These are phyloP conservation scores for Aristolochia californica DNA, from an alignment of 164 flowering plant genomes.

Conservation along the genomic window DNA sequence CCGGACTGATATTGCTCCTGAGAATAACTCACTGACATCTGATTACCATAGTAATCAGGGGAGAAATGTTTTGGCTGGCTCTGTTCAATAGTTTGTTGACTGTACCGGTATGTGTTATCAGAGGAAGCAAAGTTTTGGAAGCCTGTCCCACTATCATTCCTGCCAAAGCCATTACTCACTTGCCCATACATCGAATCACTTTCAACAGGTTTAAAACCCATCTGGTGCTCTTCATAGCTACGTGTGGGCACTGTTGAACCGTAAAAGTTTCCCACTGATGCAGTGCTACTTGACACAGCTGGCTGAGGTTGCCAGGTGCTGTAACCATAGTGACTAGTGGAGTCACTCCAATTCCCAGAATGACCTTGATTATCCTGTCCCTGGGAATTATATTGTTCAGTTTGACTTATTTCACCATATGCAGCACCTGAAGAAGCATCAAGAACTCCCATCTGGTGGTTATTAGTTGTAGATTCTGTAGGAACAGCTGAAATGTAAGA, in stretches of 20 bases:
- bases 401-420: slow-evolving; percentile 12
- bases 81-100: slow-evolving; percentile 25
- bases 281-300: slow-evolving; percentile 12
- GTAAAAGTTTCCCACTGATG: slow-evolving; percentile 19
- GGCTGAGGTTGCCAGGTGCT: slow-evolving; percentile 33
- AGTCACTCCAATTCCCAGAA: slow-evolving; percentile 27
- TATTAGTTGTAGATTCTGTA: slow-evolving; percentile 19
- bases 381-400: neutral
- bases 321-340: slow-evolving; percentile 22
- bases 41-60: slow-evolving; percentile 31
- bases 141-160: slow-evolving; percentile 17
- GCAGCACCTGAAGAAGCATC: slow-evolving; percentile 14
- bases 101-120: slow-evolving; percentile 25
- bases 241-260: slow-evolving; percentile 16
- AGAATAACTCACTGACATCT: slow-evolving; percentile 23
- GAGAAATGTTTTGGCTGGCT: slow-evolving; percentile 29
- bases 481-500: slow-evolving; percentile 31
- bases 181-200: slow-evolving; percentile 24
- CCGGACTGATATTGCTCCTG: slow-evolving; percentile 34
- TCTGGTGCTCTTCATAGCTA: slow-evolving; percentile 24
- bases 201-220: slow-evolving; percentile 21
- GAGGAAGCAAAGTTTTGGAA: slow-evolving; percentile 26
- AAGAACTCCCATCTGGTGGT: slow-evolving; percentile 35
- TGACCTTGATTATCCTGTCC: slow-evolving; percentile 1
- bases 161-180: slow-evolving; percentile 19